Evolutionary conservation across 495 filamentous ascomycete species (phyloP).

Genomic region (Tuber magnatum): DNA sequence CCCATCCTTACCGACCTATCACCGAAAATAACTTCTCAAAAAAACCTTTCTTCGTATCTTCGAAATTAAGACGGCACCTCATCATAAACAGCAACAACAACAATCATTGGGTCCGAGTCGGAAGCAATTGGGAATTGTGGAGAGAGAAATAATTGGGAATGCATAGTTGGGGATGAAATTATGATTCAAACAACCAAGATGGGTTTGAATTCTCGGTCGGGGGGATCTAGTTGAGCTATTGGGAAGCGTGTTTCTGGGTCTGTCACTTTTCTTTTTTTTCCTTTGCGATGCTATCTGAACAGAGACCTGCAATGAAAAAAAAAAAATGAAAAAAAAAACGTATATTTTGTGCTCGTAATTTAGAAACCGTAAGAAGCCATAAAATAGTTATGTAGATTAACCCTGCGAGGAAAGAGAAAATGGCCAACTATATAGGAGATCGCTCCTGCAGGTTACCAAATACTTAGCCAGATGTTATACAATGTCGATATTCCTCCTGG

Average conservation of each 20-base stretch:
- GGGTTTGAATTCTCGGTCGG: background rate
- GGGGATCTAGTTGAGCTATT: background rate
- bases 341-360: background rate
- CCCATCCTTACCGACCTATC: constrained; percentile 28
- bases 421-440: background rate
- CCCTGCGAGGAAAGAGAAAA: background rate
- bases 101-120: background rate
- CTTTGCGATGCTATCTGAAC: background rate
- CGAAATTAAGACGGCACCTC: background rate
- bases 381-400: background rate
- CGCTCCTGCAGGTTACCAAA: background rate
- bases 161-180: background rate
- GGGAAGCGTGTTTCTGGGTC: background rate
- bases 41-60: background rate
- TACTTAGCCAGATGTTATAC: background rate
- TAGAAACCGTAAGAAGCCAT: background rate
- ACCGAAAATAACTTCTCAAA: constrained; percentile 5
- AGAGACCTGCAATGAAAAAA: background rate
- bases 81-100: background rate
- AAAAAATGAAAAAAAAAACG: background rate
- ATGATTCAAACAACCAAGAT: background rate
- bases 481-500: background rate
- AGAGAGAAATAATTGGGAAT: background rate
- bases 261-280: background rate
- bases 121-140: background rate